These are phyloP conservation scores for Punctularia strigosozonata DNA, from an alignment of 768 basidiomycete species.

Conservation along the genomic window DNA sequence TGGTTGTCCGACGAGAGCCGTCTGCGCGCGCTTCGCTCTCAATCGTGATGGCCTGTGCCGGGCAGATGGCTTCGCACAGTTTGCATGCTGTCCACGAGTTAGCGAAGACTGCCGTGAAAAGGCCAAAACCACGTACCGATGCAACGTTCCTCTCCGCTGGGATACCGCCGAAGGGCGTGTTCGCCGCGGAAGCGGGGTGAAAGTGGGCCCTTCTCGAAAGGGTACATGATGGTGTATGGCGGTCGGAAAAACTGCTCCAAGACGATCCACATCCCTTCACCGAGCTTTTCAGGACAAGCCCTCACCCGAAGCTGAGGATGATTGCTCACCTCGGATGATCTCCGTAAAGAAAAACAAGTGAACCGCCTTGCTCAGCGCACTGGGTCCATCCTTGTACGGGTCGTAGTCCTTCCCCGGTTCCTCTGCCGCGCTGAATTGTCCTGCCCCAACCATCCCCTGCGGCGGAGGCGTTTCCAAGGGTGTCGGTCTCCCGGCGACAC, in stretches of 20 bases:
- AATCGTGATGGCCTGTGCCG: constrained; percentile 98
- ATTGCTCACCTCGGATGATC: constrained; percentile 87
- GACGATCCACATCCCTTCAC: constrained; percentile 94
- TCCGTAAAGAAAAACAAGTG: constrained; percentile 98
- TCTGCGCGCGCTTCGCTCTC: constrained; percentile 95
- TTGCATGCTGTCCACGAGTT: constrained; percentile 72
- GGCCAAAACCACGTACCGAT: constrained; percentile 56
- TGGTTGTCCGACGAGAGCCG: constrained; percentile 92
- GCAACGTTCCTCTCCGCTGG: constrained; percentile 96
- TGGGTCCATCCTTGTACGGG: constrained; percentile 69
- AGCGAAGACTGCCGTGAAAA: neutral
- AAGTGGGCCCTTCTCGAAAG: constrained; percentile 95
- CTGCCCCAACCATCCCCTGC: constrained; percentile 15
- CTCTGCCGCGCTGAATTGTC: constrained; percentile 20
- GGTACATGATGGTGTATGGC: constrained; percentile 98
- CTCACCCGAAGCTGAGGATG: too few relatives aligned
- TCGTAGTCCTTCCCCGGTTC: constrained; percentile 44
- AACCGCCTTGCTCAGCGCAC: constrained; percentile 91
- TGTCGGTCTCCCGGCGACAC: too few relatives aligned
- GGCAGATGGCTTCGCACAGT: constrained; percentile 98
- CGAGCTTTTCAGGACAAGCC: neutral
- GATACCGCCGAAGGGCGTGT: constrained; percentile 92
- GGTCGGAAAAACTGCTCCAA: constrained; percentile 85
- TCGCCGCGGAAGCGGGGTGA: constrained; percentile 98
- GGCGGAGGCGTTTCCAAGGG: constrained; percentile 1